Conservation (phyloP, 257 asterid genomes). For the Thymus mandschuricus region DNA sequence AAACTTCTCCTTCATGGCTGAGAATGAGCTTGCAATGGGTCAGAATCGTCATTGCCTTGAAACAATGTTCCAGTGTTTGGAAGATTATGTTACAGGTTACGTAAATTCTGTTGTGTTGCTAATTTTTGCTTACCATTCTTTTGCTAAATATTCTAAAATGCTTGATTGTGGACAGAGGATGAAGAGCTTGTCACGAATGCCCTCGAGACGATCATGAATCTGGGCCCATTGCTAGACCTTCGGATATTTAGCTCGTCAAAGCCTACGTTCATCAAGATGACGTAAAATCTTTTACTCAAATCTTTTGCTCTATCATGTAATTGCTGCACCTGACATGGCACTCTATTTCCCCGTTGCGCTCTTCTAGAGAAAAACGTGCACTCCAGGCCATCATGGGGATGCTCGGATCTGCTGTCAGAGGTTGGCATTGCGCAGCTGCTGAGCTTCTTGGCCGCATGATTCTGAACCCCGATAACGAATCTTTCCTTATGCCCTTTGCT, state of each 20-base stretch:
- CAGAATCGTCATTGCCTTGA: constrained; percentile 94
- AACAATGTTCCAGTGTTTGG: constrained; percentile 88
- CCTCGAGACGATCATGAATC: constrained; percentile 84
- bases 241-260: constrained; percentile 90
- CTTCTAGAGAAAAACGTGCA: constrained; percentile 73
- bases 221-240: constrained; percentile 89
- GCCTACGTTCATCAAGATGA: constrained; percentile 83
- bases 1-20: constrained; percentile 97
- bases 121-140: constrained; percentile 1
- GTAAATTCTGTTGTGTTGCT: not conserved
- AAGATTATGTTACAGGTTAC: constrained; percentile 84
- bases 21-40: constrained; percentile 93
- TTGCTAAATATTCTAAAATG: constrained; percentile 32
- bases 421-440: constrained; percentile 98
- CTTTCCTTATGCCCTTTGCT: constrained; percentile 81
- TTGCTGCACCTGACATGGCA: constrained; percentile 23
- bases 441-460: constrained; percentile 90
- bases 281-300: constrained; percentile 48
- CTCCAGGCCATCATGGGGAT: constrained; percentile 89
- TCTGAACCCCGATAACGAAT: constrained; percentile 94
- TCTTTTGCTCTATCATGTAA: constrained; percentile 19
- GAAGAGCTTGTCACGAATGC: constrained; percentile 95
- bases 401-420: constrained; percentile 82
- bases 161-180: constrained; percentile 66
- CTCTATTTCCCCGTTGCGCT: constrained; percentile 21